These are phyloP conservation scores for Naematelia encephala DNA, from an alignment of 768 basidiomycete species.

Conservation along the genomic window DNA sequence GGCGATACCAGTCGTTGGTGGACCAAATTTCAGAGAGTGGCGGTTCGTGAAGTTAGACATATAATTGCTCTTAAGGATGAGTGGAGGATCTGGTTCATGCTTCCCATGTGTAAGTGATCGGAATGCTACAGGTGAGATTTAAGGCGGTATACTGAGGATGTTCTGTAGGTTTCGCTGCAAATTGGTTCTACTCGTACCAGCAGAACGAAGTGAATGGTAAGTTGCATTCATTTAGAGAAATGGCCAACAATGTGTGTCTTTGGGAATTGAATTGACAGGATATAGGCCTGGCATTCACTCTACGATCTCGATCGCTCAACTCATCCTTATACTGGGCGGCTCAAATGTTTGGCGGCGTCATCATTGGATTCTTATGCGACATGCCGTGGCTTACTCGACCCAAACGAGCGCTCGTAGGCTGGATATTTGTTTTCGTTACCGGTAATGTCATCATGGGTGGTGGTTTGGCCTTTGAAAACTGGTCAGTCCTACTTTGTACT, in stretches of 20 bases:
- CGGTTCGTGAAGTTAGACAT: not conserved
- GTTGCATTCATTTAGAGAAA: too few relatives aligned
- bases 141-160: too few relatives aligned
- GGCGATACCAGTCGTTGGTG: conserved; percentile 1
- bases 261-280: too few relatives aligned
- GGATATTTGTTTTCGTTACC: conserved; percentile 9
- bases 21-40: not conserved
- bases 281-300: conserved; percentile 4
- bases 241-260: too few relatives aligned
- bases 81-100: conserved; percentile 6
- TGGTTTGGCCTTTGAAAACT: conserved; percentile 12
- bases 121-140: too few relatives aligned
- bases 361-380: conserved; percentile 10
- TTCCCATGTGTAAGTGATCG: conserved; percentile 11
- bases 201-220: conserved; percentile 4
- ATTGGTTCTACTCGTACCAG: conserved; percentile 9
- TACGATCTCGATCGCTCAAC: conserved; percentile 6
- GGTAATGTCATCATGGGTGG: conserved; percentile 13
- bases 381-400: not conserved
- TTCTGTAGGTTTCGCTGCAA: conserved; percentile 9
- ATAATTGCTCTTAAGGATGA: conserved; percentile 8
- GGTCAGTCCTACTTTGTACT: too few relatives aligned
- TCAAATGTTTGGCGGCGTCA: conserved; percentile 13
- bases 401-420: conserved; percentile 4
- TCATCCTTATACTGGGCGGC: conserved; percentile 11